Base-by-base conservation (phyloP, 192 early-diverging fungal species). In the Gorgonomyces haynaldii region DNA sequence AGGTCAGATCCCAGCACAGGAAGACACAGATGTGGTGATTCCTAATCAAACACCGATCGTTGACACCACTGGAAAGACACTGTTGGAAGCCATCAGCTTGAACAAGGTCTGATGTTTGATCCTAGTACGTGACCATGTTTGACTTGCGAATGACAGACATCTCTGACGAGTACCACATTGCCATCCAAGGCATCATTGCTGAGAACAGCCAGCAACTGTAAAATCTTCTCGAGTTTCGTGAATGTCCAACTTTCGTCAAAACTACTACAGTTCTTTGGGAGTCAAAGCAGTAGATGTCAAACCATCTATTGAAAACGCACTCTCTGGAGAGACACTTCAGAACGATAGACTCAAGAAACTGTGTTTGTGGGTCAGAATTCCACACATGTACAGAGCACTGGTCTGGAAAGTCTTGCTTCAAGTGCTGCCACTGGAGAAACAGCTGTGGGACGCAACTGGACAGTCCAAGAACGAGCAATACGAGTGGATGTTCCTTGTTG, bases 61-160 rank as follows among this genome's bases (percentile, higher is more conserved):
- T 3, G 71, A 74, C 59, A 19, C 52, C 2, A 53, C 60, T 15
- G 71, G 71, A 3, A 74, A 67, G 38, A 40, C 59, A 44, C 13
- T 74, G 7, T 70, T 74, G 46, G 72, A 74, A 30, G 72, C 72
- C 9, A 56, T 71, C 6, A 68, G 62, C 32, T 66, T 69, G 48
- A 74, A 74, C 36, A 74, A 74, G 64, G 71, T 69, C 31, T 21
- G 28, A 31, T 12, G 10, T 4, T 31, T 16, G 10, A 43, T 19
- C 3, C 23, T 31, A 73, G 71, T 74, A 74, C 37, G 45, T 74
- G 9, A 65, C 67, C 13, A 62, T 45, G 25, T 52, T 74, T 21
- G 72, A 74, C 42, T 15, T 74, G 15, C 38, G 72, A n/a, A 57
- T 65, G n/a, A 68, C 62, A 3, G 67, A 62, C 10, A 27, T 74